Evolutionary conservation across 208 protist genomes (phyloP).

Genomic region (Acanthamoeba royreba): DNA sequence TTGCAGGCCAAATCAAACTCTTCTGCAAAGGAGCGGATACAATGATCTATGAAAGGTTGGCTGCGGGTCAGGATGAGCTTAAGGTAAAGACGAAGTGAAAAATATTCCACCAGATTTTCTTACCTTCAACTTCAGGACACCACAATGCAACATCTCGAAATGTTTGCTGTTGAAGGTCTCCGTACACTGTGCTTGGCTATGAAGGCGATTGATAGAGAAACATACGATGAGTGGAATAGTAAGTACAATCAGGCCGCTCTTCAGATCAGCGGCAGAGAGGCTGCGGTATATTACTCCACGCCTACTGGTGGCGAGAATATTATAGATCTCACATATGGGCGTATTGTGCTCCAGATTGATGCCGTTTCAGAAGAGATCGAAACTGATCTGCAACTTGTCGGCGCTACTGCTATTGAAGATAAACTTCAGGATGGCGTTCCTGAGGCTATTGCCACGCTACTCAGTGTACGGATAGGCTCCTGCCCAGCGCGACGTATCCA

Average conservation of each 20-base stretch:
- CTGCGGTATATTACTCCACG: background rate
- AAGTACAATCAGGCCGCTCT: slow-evolving; percentile 44
- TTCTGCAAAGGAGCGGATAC: slow-evolving; percentile 75
- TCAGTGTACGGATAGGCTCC: background rate
- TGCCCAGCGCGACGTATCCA: background rate
- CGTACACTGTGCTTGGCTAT: slow-evolving; percentile 63
- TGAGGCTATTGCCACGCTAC: slow-evolving; percentile 67
- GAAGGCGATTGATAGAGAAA: slow-evolving; percentile 40
- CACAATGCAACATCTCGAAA: slow-evolving; percentile 49
- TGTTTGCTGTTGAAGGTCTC: slow-evolving; percentile 67
- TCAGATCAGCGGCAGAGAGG: slow-evolving; percentile 14
- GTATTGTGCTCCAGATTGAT: slow-evolving; percentile 1
- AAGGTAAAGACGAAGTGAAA: slow-evolving; percentile 43
- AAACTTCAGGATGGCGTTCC: slow-evolving; percentile 94
- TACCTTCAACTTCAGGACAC: background rate
- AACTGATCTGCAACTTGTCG: slow-evolving; percentile 83
- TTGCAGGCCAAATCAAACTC: slow-evolving; percentile 59
- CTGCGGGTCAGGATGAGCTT: background rate
- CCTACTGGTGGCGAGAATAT: background rate
- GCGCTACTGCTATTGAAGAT: slow-evolving; percentile 96
- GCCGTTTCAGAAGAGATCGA: slow-evolving; percentile 81
- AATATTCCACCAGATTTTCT: background rate
- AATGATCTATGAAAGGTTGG: slow-evolving; percentile 54
- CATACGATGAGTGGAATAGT: slow-evolving; percentile 48
- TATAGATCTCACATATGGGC: background rate